These are phyloP conservation scores for Rhodotorula graminis DNA, from an alignment of 768 basidiomycete genomes.

Conservation along the genomic window DNA sequence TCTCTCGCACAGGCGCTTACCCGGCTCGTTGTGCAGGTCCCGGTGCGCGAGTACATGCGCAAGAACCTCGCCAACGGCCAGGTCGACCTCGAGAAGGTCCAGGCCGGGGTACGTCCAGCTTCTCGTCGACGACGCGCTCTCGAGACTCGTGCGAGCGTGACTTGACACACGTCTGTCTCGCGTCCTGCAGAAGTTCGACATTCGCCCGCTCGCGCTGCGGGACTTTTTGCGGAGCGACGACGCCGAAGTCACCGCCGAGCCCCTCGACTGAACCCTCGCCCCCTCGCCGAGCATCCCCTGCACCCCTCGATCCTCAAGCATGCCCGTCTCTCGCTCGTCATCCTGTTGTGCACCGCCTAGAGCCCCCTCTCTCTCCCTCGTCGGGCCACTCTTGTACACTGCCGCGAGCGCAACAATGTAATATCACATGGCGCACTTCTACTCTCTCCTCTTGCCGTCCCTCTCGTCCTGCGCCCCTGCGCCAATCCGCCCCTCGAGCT, in stretches of 20 bases:
- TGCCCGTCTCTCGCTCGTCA: too few relatives aligned
- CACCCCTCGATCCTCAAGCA: not conserved
- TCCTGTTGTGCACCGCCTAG: not conserved
- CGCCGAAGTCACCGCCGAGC: not conserved
- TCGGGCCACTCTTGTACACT: not conserved
- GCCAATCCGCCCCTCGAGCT: conserved; percentile 5
- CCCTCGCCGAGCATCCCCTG: not conserved
- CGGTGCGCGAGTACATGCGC: conserved; percentile 70
- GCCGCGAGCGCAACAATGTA: not conserved
- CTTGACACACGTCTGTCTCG: not conserved
- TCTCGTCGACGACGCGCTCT: not conserved
- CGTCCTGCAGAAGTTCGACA: conserved; percentile 62
- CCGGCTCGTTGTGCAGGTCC: conserved; percentile 8
- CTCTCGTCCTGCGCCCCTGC: not conserved
- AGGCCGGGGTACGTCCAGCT: conserved; percentile 47
- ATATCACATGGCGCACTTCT: too few relatives aligned
- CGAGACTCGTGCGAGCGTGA: not conserved
- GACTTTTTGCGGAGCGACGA: conserved; percentile 58
- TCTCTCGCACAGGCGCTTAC: not conserved
- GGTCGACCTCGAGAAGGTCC: conserved; percentile 37
- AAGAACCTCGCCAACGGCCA: conserved; percentile 31
- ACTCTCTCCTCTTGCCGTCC: too few relatives aligned
- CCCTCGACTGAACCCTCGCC: not conserved
- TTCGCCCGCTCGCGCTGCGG: conserved; percentile 64
- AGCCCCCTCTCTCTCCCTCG: too few relatives aligned